phyloP scores from a whole-genome alignment of 1,139 yeast species.

The Pneumocystis sp. region DNA sequence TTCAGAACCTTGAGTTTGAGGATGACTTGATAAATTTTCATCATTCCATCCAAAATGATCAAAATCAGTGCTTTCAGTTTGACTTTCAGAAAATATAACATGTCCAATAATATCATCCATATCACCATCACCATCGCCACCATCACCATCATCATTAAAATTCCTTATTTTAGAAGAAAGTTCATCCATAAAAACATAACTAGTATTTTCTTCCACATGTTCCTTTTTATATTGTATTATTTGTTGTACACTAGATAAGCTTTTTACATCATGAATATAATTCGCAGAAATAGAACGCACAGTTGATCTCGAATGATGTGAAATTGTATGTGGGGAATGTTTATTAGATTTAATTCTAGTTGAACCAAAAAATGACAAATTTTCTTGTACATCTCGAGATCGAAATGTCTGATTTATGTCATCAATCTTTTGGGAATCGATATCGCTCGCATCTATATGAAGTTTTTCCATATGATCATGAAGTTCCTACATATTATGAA shows the following conservation, averaged over 20 bases:
- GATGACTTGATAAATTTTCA: not conserved
- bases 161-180: slow-evolving; percentile 5
- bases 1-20: not conserved
- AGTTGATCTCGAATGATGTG: not conserved
- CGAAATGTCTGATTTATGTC: not conserved
- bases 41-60: not conserved
- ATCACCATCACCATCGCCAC: slow-evolving; percentile 7
- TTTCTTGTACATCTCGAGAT: not conserved
- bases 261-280: not conserved
- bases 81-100: slow-evolving; percentile 2
- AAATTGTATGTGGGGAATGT: not conserved
- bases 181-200: slow-evolving; percentile 7
- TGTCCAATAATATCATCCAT: slow-evolving; percentile 8
- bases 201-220: not conserved
- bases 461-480: slow-evolving; percentile 5
- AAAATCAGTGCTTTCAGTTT: not conserved
- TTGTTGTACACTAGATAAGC: not conserved
- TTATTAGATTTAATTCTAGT: not conserved
- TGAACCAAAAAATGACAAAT: not conserved
- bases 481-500: slow-evolving; percentile 48
- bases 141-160: slow-evolving; percentile 2
- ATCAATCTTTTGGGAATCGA: not conserved
- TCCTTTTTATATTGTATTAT: not conserved
- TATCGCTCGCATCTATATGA: not conserved
- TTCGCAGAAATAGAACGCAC: not conserved